These are phyloP conservation scores for Leccinum fallax DNA, from an alignment of 1,284 basidiomycete genomes.

Conservation along the genomic window DNA sequence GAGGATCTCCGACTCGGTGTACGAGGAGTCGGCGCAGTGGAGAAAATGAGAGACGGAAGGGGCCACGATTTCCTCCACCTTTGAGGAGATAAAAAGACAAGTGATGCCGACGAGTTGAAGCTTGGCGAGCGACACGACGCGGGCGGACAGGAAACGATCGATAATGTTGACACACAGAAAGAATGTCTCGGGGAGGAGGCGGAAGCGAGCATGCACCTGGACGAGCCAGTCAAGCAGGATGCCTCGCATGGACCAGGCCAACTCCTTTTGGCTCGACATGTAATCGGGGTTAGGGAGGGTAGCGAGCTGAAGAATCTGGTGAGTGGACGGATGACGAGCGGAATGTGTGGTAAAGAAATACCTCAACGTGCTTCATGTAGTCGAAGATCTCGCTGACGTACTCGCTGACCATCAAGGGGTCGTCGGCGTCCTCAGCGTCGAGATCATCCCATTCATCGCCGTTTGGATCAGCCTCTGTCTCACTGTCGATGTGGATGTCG, in stretches of 20 bases:
- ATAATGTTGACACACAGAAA: conserved; percentile 69
- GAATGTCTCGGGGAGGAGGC: conserved; percentile 64
- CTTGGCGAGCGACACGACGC: conserved; percentile 69
- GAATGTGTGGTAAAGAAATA: conserved; percentile 28
- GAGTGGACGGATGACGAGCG: background rate
- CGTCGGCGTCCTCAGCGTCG: conserved; percentile 91
- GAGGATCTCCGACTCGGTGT: conserved; percentile 86
- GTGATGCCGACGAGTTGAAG: background rate
- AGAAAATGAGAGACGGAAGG: conserved; percentile 90
- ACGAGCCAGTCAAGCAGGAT: conserved; percentile 98
- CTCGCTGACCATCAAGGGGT: conserved; percentile 96
- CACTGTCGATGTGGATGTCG: conserved; percentile 42
- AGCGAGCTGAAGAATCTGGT: conserved; percentile 51
- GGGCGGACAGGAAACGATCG: conserved; percentile 92
- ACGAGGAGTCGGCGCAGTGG: conserved; percentile 70
- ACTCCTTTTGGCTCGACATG: conserved; percentile 88
- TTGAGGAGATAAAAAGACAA: conserved; percentile 65
- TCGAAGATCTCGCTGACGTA: conserved; percentile 95
- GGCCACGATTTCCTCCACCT: conserved; percentile 95
- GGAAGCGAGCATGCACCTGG: conserved; percentile 94
- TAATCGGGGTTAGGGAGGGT: conserved; percentile 89
- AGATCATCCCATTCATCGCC: conserved; percentile 82
- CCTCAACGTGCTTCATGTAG: conserved; percentile 83
- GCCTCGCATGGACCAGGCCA: conserved; percentile 93
- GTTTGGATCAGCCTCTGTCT: conserved; percentile 61